Evolutionary conservation across 148 eudicot species (phyloP).

Genomic region (Rhododendron vialii): DNA sequence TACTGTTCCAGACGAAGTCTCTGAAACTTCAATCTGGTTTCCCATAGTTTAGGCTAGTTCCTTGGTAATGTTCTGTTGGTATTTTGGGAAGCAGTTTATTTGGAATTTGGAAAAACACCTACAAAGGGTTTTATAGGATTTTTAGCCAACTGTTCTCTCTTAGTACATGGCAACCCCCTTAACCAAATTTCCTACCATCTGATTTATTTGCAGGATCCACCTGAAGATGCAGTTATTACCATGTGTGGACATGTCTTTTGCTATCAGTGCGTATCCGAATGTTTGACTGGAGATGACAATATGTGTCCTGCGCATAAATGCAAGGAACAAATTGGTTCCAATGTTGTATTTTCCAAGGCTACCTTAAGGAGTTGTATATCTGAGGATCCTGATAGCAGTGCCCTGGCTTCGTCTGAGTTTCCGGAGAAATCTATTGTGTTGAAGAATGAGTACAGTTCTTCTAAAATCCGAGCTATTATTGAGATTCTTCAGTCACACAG

Average conservation of each 20-base stretch:
- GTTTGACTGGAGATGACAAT: conserved; percentile 72
- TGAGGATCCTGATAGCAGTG: conserved; percentile 43
- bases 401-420: conserved; percentile 28
- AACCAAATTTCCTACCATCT: conserved; percentile 12
- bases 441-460: conserved; percentile 58
- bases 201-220: conserved; percentile 66
- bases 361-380: conserved; percentile 66
- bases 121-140: not conserved
- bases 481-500: conserved; percentile 60
- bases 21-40: not conserved
- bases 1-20: not conserved
- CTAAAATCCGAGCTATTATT: conserved; percentile 73
- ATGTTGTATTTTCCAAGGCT: conserved; percentile 67
- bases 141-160: not conserved
- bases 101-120: not conserved
- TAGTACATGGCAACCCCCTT: not conserved
- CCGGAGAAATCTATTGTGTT: conserved; percentile 46
- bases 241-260: conserved; percentile 93
- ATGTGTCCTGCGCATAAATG: conserved; percentile 76
- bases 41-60: not conserved
- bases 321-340: conserved; percentile 72
- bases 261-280: conserved; percentile 85
- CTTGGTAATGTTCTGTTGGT: not conserved
- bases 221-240: conserved; percentile 91
- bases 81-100: not conserved